Conservation (phyloP, 73 alveolate genomes). For the Vitrella brassicaformis region DNA sequence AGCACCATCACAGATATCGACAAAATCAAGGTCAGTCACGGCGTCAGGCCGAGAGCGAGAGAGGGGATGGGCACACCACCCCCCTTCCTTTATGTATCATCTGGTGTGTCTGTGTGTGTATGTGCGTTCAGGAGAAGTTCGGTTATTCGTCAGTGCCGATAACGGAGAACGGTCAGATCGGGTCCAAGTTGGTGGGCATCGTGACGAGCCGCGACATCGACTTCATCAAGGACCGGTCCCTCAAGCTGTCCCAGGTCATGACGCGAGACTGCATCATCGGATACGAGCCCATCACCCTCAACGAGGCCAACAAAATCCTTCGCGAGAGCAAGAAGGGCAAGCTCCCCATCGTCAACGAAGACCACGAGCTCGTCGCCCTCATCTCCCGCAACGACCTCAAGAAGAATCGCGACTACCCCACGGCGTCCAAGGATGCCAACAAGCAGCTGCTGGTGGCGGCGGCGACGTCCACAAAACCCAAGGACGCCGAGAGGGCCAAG, state of each 20-base stretch:
- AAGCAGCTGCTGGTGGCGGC: slow-evolving; percentile 38
- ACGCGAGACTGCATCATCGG: neutral
- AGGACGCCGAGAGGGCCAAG: neutral
- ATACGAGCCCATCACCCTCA: neutral
- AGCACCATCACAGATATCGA: neutral
- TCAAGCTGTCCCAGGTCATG: neutral
- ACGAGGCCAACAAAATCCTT: neutral
- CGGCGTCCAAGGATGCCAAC: slow-evolving; percentile 8
- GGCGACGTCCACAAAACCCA: slow-evolving; percentile 9
- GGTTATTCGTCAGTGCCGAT: slow-evolving; percentile 38
- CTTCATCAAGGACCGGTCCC: neutral
- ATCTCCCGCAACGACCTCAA: slow-evolving; percentile 25
- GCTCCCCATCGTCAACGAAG: slow-evolving; percentile 34
- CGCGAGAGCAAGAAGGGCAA: slow-evolving; percentile 8
- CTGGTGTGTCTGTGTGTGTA: too few relatives aligned
- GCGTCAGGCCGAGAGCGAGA: too few relatives aligned
- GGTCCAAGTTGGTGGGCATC: slow-evolving; percentile 2
- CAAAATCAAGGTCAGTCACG: neutral
- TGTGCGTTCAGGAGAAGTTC: neutral
- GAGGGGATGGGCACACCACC: too few relatives aligned
- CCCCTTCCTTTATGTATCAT: too few relatives aligned
- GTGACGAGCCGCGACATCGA: slow-evolving; percentile 8
- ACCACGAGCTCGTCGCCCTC: slow-evolving; percentile 20
- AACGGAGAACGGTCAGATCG: slow-evolving; percentile 37
- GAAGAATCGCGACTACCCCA: slow-evolving; percentile 33